Conservation (phyloP, 2,329 filamentous ascomycete species). For the Coniochaeta pulveracea region DNA sequence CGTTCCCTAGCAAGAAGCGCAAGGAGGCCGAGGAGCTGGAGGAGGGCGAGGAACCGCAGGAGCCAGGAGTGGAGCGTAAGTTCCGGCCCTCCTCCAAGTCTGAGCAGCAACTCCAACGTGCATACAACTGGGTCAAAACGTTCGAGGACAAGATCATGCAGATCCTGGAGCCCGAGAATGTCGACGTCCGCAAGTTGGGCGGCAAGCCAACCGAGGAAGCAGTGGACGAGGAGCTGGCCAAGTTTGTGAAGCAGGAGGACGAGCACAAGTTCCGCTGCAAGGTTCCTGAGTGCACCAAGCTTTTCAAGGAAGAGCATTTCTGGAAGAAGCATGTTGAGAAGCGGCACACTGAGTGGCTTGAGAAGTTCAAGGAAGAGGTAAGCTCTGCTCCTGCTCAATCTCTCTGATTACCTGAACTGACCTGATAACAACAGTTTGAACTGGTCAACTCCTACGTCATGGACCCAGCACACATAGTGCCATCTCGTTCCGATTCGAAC, state of each 20-base stretch:
- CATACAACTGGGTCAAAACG: slow-evolving; percentile 97
- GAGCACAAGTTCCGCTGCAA: slow-evolving; percentile 96
- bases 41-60: slow-evolving; percentile 49
- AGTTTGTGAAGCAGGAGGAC: slow-evolving; percentile 93
- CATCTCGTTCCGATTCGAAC: slow-evolving; percentile 85
- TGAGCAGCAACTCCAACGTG: slow-evolving; percentile 84
- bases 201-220: slow-evolving; percentile 81
- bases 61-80: slow-evolving; percentile 56
- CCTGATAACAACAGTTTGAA: slow-evolving; percentile 47
- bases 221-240: slow-evolving; percentile 71
- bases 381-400: slow-evolving; percentile 20
- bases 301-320: slow-evolving; percentile 95
- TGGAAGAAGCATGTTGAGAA: slow-evolving; percentile 99
- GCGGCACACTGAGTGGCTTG: slow-evolving; percentile 80
- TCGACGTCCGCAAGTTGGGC: slow-evolving; percentile 82
- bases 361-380: slow-evolving; percentile 73
- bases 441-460: slow-evolving; percentile 91
- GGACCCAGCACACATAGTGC: slow-evolving; percentile 88
- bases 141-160: slow-evolving; percentile 96
- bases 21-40: slow-evolving; percentile 51
- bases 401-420: slow-evolving; percentile 4
- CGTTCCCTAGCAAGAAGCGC: slow-evolving; percentile 76
- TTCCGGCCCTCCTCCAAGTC: slow-evolving; percentile 62
- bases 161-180: slow-evolving; percentile 79
- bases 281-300: slow-evolving; percentile 87